These are phyloP conservation scores for Cutaneotrichosporon daszewskae DNA, from an alignment of 1,284 basidiomycete genomes.

Conservation along the genomic window DNA sequence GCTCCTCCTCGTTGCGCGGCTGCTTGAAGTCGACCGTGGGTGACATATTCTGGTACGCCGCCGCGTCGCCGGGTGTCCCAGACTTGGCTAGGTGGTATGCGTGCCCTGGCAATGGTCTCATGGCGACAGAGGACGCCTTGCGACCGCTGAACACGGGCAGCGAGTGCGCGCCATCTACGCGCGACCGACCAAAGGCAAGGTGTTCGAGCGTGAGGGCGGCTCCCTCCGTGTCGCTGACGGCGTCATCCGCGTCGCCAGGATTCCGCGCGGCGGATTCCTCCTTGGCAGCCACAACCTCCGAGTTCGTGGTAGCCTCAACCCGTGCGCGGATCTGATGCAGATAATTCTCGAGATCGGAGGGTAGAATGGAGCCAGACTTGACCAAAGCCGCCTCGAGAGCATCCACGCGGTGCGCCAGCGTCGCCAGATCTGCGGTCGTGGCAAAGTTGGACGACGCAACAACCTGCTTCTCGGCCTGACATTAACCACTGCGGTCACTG, in stretches of 20 bases:
- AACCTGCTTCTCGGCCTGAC: constrained; percentile 37
- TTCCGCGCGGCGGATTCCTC: background rate
- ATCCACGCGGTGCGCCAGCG: constrained; percentile 44
- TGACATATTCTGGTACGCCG: background rate
- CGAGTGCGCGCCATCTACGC: constrained; percentile 35
- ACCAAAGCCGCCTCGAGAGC: constrained; percentile 44
- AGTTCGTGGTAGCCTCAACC: constrained; percentile 1
- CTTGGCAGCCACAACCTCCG: background rate
- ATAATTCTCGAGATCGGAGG: constrained; percentile 42
- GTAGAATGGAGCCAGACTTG: constrained; percentile 37
- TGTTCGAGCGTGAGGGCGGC: constrained; percentile 48
- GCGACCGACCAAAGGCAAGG: constrained; percentile 44
- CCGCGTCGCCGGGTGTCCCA: constrained; percentile 7
- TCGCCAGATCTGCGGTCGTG: constrained; percentile 41
- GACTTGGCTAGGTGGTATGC: constrained; percentile 36
- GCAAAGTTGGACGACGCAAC: constrained; percentile 40
- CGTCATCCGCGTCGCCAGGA: constrained; percentile 14
- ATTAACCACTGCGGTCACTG: constrained; percentile 11
- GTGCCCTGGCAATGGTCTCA: constrained; percentile 32
- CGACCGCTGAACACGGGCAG: constrained; percentile 33
- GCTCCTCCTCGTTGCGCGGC: constrained; percentile 23
- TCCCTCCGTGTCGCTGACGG: constrained; percentile 46
- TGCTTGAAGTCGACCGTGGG: constrained; percentile 1
- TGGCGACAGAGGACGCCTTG: constrained; percentile 22
- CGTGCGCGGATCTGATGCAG: constrained; percentile 16